Conservation (phyloP, 192 early-diverging fungal genomes). For the Nowakowskiella sp. region DNA sequence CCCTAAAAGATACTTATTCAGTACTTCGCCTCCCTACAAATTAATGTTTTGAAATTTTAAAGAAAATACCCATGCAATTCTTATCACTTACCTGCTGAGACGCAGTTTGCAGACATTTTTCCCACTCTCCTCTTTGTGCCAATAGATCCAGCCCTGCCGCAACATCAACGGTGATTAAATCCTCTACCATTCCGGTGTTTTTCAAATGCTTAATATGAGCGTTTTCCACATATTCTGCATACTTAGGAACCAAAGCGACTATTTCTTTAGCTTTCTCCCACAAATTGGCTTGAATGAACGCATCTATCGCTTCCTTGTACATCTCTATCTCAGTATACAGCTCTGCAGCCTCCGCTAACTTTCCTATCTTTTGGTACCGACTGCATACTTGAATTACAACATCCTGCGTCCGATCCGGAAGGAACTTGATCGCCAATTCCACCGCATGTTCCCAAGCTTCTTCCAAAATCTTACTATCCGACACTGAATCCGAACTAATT, state of each 20-base stretch:
- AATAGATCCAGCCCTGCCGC: conserved; percentile 47
- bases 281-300: conserved; percentile 34
- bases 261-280: conserved; percentile 52
- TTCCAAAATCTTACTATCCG: conserved; percentile 37
- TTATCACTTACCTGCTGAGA: conserved; percentile 16
- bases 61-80: conserved; percentile 7
- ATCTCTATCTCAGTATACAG: conserved; percentile 42
- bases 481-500: conserved; percentile 30
- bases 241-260: conserved; percentile 43
- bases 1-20: conserved; percentile 40
- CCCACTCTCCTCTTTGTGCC: conserved; percentile 52
- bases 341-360: conserved; percentile 45
- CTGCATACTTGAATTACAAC: conserved; percentile 40
- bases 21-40: conserved; percentile 25
- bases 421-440: conserved; percentile 51
- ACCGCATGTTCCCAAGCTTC: conserved; percentile 50
- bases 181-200: conserved; percentile 42
- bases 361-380: conserved; percentile 36
- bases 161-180: conserved; percentile 44
- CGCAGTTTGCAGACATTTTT: conserved; percentile 51
- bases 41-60: conserved; percentile 4
- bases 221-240: conserved; percentile 47
- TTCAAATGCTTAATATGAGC: conserved; percentile 49
- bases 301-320: conserved; percentile 55
- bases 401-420: conserved; percentile 41